Evolutionary conservation across 1,284 basidiomycete species (phyloP), one percentile per base, ranked within the genome.

Genomic region (Melampsora medusae): DNA sequence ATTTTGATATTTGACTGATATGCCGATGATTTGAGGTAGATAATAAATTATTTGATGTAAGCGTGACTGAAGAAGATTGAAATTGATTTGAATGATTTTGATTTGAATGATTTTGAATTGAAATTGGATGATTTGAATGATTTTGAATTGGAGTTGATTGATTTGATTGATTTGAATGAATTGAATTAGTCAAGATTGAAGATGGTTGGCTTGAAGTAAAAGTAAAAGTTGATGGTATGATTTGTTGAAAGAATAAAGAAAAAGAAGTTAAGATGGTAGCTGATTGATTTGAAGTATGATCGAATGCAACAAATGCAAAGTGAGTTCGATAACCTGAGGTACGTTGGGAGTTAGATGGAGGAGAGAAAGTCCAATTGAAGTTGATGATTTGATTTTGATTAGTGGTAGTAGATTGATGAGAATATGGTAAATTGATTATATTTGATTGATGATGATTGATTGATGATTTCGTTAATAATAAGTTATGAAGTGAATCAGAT

Each of bases 311-410:
- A 53, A 53, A 53, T 5, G 50, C 50, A 4, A 53, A 4, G 16
- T 5, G 16, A 17, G 2, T 19, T 14, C 50, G 50, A 53, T 53
- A 22, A 53, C 50, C 50, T 5, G 16, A 19, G 4, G 50, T 19
- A 53, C 50, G 16, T 53, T 53, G 17, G 16, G 4, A 5, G 16
- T 53, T 14, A 14, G 50, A 14, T 53, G 50, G 50, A 53, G 50
- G 50, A 5, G 50, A 53, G 50, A 53, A 53, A 19, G 50, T 53
- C 50, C 50, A 53, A 53, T 53, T 22, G 50, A 53, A 53, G 50
- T 19, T 53, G 50, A 3, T 14, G 50, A 53, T 53, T 14, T 53
- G 50, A 53, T 53, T 3, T 4, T 35, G 35, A 35, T 35, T 35
- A 9, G 9, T 35, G 35, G 4, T 35, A 9, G 9, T 35, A 4